Conservation (phyloP, 176 grass and related monocot species). For the Oryza officinalis region DNA sequence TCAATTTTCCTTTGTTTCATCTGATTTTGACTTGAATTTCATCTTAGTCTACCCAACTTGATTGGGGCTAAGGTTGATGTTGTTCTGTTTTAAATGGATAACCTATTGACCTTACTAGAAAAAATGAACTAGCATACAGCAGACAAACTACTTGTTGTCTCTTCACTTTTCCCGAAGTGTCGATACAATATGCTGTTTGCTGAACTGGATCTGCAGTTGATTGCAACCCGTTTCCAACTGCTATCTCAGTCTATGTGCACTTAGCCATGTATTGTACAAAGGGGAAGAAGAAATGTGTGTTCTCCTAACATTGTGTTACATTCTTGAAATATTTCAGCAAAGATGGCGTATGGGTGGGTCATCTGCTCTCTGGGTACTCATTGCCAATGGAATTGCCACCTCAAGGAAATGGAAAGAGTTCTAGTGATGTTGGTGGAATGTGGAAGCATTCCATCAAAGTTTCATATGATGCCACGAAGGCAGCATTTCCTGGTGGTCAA, state of each 20-base stretch:
- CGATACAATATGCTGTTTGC: conserved; percentile 5
- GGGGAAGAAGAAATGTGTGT: neutral
- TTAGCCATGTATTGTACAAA: conserved; percentile 5
- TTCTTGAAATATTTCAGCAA: conserved; percentile 59
- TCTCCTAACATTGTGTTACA: conserved; percentile 16
- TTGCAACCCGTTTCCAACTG: neutral
- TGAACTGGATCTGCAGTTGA: neutral
- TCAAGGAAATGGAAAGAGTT: conserved; percentile 54
- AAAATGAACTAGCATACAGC: neutral
- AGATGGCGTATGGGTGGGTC: conserved; percentile 89
- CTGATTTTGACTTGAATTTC: neutral
- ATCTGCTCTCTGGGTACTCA: conserved; percentile 82
- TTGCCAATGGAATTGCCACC: conserved; percentile 75
- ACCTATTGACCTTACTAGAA: neutral
- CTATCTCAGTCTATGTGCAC: neutral
- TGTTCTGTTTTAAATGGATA: neutral
- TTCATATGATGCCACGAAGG: conserved; percentile 82
- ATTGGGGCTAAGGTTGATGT: neutral
- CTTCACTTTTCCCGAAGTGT: neutral
- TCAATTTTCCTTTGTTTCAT: neutral
- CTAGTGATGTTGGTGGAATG: conserved; percentile 59
- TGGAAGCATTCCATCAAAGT: conserved; percentile 90
- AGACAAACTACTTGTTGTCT: neutral
- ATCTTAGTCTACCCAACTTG: neutral
- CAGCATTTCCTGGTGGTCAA: conserved; percentile 89